phyloP scores from a whole-genome alignment of 495 filamentous ascomycete genomes.

The Penicillium desertorum region DNA sequence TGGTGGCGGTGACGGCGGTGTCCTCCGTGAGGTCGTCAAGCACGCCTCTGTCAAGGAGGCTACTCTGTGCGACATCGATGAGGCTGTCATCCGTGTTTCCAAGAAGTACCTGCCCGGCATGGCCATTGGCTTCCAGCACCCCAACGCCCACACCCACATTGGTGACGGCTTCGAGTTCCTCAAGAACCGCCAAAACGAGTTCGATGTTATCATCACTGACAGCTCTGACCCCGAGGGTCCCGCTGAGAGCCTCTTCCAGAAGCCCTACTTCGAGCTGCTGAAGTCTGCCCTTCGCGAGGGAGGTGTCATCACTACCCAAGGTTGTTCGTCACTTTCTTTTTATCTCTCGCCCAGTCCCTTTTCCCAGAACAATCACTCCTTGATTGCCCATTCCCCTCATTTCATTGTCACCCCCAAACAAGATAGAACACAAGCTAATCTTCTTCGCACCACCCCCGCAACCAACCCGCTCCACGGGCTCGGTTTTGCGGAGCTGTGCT shows the following conservation, averaged over 20 bases:
- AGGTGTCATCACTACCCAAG: constrained; percentile 99
- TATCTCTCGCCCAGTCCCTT: constrained; percentile 15
- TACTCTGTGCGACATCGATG: constrained; percentile 96
- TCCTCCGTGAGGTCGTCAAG: constrained; percentile 97
- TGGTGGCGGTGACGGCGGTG: constrained; percentile 94
- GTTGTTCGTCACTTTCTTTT: constrained; percentile 89
- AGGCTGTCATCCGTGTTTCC: constrained; percentile 97
- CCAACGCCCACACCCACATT: constrained; percentile 84
- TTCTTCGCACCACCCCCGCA: constrained; percentile 28
- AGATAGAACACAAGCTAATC: constrained; percentile 31
- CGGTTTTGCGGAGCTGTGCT: constrained; percentile 37
- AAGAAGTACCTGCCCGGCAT: constrained; percentile 98
- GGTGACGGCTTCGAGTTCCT: constrained; percentile 99
- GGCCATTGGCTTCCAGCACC: constrained; percentile 88
- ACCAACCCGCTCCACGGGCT: constrained; percentile 40
- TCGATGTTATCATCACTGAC: constrained; percentile 99
- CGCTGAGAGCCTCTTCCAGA: constrained; percentile 94
- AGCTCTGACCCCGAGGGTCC: constrained; percentile 96
- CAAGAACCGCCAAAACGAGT: constrained; percentile 85
- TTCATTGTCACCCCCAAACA: not conserved
- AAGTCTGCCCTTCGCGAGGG: constrained; percentile 85
- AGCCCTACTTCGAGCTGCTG: constrained; percentile 95
- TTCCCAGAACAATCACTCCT: constrained; percentile 10
- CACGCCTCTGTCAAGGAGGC: constrained; percentile 92
- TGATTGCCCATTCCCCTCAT: constrained; percentile 1